phyloP scores from a whole-genome alignment of 1,284 basidiomycete species.

The Heterobasidion annosum region DNA sequence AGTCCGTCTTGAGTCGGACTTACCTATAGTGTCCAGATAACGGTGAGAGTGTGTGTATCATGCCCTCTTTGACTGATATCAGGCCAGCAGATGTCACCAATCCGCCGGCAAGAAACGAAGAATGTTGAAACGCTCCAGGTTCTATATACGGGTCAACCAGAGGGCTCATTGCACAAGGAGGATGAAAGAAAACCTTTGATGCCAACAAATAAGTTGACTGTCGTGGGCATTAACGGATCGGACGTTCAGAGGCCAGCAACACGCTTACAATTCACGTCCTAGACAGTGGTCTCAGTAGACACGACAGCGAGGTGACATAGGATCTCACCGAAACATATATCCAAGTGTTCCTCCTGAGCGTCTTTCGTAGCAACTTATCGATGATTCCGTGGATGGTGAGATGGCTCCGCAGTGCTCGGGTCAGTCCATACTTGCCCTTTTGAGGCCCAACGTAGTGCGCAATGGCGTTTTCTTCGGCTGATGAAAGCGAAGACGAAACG shows the following conservation, averaged over 20 bases:
- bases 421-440: slow-evolving; percentile 26
- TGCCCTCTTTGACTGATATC: slow-evolving; percentile 57
- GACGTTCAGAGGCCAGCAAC: background rate
- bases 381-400: slow-evolving; percentile 46
- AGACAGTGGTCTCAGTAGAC: background rate
- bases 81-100: slow-evolving; percentile 60
- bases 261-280: slow-evolving; percentile 41
- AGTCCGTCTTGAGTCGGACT: slow-evolving; percentile 5
- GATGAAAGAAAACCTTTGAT: slow-evolving; percentile 40
- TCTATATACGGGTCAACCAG: slow-evolving; percentile 14
- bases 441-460: slow-evolving; percentile 39
- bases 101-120: slow-evolving; percentile 52
- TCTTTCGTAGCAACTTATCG: slow-evolving; percentile 53
- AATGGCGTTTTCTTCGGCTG: slow-evolving; percentile 26
- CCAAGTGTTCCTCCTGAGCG: slow-evolving; percentile 56
- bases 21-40: slow-evolving; percentile 62
- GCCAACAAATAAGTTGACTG: slow-evolving; percentile 64
- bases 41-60: slow-evolving; percentile 57
- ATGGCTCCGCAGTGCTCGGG: slow-evolving; percentile 30
- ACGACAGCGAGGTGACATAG: background rate
- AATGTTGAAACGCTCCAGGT: slow-evolving; percentile 64
- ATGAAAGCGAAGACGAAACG: slow-evolving; percentile 12
- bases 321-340: slow-evolving; percentile 46
- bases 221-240: background rate
- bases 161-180: background rate